Evolutionary conservation across 2,329 filamentous ascomycete genomes (phyloP).

Genomic region (Domatiomyces catenatus): DNA sequence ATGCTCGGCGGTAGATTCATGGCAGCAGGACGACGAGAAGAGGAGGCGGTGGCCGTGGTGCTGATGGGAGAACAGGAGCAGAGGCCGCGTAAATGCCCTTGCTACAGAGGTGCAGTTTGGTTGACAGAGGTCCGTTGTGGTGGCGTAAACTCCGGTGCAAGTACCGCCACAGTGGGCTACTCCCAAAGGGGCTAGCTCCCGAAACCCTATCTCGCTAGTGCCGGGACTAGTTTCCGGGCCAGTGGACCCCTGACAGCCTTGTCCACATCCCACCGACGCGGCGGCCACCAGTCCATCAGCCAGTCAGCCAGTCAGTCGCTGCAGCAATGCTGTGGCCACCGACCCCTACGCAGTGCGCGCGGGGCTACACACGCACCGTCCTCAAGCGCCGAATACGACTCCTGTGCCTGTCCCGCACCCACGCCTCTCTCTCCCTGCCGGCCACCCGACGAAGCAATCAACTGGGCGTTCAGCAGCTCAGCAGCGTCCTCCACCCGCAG

Average conservation of each 20-base stretch:
- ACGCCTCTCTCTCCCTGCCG: slow-evolving; percentile 8
- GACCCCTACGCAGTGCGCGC: slow-evolving; percentile 16
- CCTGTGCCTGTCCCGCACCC: slow-evolving; percentile 8
- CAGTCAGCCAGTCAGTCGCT: neutral
- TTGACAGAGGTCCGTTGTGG: too few relatives aligned
- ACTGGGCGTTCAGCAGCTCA: slow-evolving; percentile 88
- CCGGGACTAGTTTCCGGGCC: neutral
- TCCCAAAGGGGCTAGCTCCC: neutral
- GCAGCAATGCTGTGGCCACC: slow-evolving; percentile 17
- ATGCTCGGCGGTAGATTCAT: neutral
- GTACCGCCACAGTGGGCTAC: too few relatives aligned
- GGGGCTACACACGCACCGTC: slow-evolving; percentile 17
- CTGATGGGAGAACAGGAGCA: neutral
- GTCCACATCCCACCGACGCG: too few relatives aligned
- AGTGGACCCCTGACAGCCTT: neutral
- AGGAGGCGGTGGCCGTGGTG: neutral
- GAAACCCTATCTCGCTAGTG: neutral
- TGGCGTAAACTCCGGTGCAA: neutral
- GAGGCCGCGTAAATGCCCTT: neutral
- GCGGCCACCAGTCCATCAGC: too few relatives aligned
- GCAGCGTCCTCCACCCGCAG: slow-evolving; percentile 65
- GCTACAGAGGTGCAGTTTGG: too few relatives aligned
- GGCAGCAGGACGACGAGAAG: neutral
- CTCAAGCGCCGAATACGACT: slow-evolving; percentile 16
- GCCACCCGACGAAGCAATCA: slow-evolving; percentile 63